A percentile compares a stretch with the other conserved stretches of the same genome.
phyloP scores from a whole-genome alignment of 768 basidiomycete species.

The Rhodosporidiobolus odoratus region DNA sequence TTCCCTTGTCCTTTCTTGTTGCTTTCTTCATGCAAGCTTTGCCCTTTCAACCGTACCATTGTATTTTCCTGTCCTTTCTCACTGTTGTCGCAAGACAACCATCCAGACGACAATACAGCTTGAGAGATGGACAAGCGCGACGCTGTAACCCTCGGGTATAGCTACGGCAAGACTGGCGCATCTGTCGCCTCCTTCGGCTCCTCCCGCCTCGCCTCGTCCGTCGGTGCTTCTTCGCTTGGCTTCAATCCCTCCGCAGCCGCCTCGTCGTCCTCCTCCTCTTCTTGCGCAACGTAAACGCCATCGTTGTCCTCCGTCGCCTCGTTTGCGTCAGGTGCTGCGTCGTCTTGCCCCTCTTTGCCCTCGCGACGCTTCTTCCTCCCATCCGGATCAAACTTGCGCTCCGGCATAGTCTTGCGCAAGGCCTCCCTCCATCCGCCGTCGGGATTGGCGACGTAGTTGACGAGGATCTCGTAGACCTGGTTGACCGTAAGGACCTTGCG shows the following conservation, averaged over 20 bases:
- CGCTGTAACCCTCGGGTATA: no score
- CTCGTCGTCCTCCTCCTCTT: not conserved
- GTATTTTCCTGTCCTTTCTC: no score
- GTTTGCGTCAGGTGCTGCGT: not conserved
- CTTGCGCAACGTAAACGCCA: not conserved
- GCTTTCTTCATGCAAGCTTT: not conserved
- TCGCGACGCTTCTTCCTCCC: conserved; percentile 12
- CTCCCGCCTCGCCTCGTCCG: not conserved
- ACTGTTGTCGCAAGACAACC: no score
- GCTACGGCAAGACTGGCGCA: no score
- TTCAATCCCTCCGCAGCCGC: not conserved
- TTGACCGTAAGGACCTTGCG: conserved; percentile 97
- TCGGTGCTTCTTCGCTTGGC: not conserved
- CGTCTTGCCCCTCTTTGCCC: not conserved
- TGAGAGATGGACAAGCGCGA: no score
- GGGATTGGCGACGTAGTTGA: conserved; percentile 65
- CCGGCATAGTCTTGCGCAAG: conserved; percentile 81
- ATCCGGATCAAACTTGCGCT: conserved; percentile 70
- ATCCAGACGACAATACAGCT: no score
- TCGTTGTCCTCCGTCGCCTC: not conserved
- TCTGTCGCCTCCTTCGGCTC: not conserved
- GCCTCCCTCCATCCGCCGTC: conserved; percentile 65
- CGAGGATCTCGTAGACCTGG: conserved; percentile 74
- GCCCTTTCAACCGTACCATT: not conserved
- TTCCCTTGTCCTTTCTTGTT: not conserved